Base-by-base conservation (phyloP, 2,329 filamentous ascomycete species). In the Plenodomus lindquistii region DNA sequence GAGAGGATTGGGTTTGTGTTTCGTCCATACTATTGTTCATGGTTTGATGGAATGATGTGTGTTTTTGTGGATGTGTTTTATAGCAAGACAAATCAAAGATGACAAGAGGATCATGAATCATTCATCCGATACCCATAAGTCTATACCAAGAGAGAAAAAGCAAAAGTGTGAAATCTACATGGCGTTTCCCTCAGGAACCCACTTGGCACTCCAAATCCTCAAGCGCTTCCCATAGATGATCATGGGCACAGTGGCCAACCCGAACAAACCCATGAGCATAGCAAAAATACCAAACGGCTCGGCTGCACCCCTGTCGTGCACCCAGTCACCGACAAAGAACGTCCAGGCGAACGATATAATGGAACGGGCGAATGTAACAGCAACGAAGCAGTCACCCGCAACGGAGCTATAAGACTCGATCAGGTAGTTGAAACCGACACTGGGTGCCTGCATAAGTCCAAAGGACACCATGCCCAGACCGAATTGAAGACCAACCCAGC, bases 311-410 rank as follows among this genome's bases (percentile, higher is more conserved):
- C 59, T 62, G 0, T 65, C 40, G 1, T 66, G 55, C 0, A 80
- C 70, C 80, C 80, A 83, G 3, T 74, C 66, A 2, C 73, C 73
- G 0, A 79, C 75, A 37, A 83, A 82, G 45, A 81, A 81, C 0
- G 78, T 79, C 79, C 80, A 83, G 0, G 78, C 74, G 54, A 83
- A 83, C 0, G 75, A 72, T 8, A 84, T 74, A 4, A 81, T 63
- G 10, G 78, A 72, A 2, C 80, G 72, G 15, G 78, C 63, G 24
- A 76, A 76, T 1, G 79, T 81, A 0, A 82, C 75, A 42, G 79
- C 76, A 11, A 80, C 78, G 54, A 83, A 82, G 57, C 79, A 82
- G 53, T 83, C 79, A 1, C 75, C 75, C 0, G 77, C 75, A 1
- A 80, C 54, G 1, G 70, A 62, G 0, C 69, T 65, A 53, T 82